Evolutionary conservation across 176 grass and related monocot species (phyloP).

Genomic region (Neostapfia colusana): DNA sequence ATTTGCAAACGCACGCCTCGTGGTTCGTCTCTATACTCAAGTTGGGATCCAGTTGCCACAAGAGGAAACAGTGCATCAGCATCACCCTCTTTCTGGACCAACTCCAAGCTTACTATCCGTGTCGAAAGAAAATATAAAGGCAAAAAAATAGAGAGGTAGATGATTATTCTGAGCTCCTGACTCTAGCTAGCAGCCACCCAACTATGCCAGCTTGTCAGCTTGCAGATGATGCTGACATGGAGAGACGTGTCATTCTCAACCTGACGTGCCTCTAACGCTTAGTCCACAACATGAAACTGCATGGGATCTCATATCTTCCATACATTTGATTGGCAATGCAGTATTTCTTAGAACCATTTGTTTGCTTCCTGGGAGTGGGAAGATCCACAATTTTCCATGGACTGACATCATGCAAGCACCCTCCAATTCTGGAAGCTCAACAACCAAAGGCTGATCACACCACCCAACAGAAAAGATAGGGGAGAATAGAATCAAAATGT

Average conservation of each 20-base stretch:
- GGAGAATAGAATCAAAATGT: conserved; percentile 14
- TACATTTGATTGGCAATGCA: background rate
- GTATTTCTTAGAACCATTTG: conserved; percentile 17
- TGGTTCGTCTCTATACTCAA: background rate
- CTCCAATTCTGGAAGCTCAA: conserved; percentile 26
- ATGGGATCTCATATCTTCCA: background rate
- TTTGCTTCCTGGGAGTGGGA: background rate
- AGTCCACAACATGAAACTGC: background rate
- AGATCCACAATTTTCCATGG: conserved; percentile 16
- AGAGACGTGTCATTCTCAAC: conserved; percentile 36
- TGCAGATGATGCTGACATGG: conserved; percentile 18
- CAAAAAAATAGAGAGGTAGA: background rate
- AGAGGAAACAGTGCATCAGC: background rate
- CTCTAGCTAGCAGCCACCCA: conserved; percentile 10
- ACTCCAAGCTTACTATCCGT: background rate
- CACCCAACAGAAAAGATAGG: background rate
- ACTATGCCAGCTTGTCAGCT: background rate
- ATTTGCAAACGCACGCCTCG: background rate
- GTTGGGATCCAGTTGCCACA: background rate
- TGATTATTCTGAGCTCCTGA: background rate
- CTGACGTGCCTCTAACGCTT: conserved; percentile 13
- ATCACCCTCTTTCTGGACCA: background rate
- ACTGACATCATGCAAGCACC: background rate
- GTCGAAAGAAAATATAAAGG: background rate
- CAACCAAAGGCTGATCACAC: conserved; percentile 18